Evolutionary conservation across 2,329 filamentous ascomycete genomes (phyloP).

Genomic region (Penicillium sp.): DNA sequence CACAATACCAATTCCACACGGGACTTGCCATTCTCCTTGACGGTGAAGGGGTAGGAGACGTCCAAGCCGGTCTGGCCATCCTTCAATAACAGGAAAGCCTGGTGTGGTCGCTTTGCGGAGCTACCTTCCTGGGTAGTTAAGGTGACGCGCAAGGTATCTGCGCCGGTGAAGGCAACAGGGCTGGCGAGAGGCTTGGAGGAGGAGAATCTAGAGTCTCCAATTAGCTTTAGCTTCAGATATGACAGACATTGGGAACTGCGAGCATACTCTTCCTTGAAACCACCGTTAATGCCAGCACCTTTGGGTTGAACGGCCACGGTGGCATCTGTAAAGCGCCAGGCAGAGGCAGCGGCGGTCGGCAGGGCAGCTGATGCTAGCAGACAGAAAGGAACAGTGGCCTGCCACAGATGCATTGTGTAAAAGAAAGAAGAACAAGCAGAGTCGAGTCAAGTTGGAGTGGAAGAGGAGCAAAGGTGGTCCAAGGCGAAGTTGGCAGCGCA

Average conservation of each 20-base stretch:
- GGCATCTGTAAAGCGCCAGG: slow-evolving; percentile 68
- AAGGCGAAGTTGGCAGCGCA: slow-evolving; percentile 15
- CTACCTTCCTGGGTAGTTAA: slow-evolving; percentile 80
- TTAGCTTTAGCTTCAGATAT: slow-evolving; percentile 12
- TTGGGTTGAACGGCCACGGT: slow-evolving; percentile 64
- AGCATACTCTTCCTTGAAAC: slow-evolving; percentile 61
- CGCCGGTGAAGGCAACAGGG: slow-evolving; percentile 65
- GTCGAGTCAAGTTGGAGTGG: neutral
- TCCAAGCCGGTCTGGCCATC: slow-evolving; percentile 78
- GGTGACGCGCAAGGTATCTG: slow-evolving; percentile 78
- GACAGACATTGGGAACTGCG: neutral
- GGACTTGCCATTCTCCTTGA: slow-evolving; percentile 88
- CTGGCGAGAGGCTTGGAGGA: slow-evolving; percentile 64
- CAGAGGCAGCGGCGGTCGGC: slow-evolving; percentile 52
- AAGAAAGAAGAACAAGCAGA: slow-evolving; percentile 8
- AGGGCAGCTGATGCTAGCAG: slow-evolving; percentile 42
- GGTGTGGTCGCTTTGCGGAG: slow-evolving; percentile 83
- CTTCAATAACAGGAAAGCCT: slow-evolving; percentile 84
- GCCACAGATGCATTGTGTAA: slow-evolving; percentile 43
- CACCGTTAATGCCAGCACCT: slow-evolving; percentile 58
- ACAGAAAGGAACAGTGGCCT: slow-evolving; percentile 39
- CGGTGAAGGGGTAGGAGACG: slow-evolving; percentile 78
- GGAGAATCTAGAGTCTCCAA: slow-evolving; percentile 60
- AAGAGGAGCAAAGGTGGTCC: slow-evolving; percentile 8
- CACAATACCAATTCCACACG: slow-evolving; percentile 77